Evolutionary conservation across 768 basidiomycete genomes (phyloP), one percentile per base, ranked within the genome.

Genomic region (Naganishia onofrii): DNA sequence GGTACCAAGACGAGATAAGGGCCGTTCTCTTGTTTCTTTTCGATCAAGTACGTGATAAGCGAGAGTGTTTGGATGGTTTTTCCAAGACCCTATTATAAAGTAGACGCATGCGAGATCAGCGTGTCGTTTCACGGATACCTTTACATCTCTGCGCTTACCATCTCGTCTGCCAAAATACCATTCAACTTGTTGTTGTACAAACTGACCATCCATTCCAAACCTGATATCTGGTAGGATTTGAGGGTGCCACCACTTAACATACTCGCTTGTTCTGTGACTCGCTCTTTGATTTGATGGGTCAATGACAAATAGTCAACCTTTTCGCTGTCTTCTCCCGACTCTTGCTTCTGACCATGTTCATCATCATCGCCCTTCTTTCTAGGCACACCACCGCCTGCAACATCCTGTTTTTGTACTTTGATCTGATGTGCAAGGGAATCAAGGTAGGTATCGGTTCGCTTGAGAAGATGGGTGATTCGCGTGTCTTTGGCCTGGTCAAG

Each of bases 401-500:
- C 82, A 72, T 93, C 91, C 66, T 84, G 88, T 83, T 99, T 95
- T 80, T 99, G 95, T 10, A 90, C 90, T 67, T 88, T 86, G 70
- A 99, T 94, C 36, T 94, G 93, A 70, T 93, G 90, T 1, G 95
- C 91, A 29, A 99, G 88, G 9, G 91, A 92, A 78, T 98, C 95
- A 75, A 99, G 88, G 82, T 93, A 99, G 0, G 88, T 76, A 76
- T 99, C 95, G 10, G 96, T 99, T 83, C 98, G 95, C 54, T 89
- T 85, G 68, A 99, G 84, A 31, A 98, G 84, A 82, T 98, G 96
- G 0, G 94, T 96, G 82, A 99, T 97, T 82, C 96, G 90, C 12
- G 95, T 97, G 77, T 99, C 96, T 81, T 99, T 99, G 69, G 95
- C 95, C 21, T 94, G 96, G 81, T 98, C 96, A 76, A 99, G 92